Evolutionary conservation across 805 yeast species (phyloP), one percentile per base, ranked within the genome.

Genomic region (Lachancea waltii): DNA sequence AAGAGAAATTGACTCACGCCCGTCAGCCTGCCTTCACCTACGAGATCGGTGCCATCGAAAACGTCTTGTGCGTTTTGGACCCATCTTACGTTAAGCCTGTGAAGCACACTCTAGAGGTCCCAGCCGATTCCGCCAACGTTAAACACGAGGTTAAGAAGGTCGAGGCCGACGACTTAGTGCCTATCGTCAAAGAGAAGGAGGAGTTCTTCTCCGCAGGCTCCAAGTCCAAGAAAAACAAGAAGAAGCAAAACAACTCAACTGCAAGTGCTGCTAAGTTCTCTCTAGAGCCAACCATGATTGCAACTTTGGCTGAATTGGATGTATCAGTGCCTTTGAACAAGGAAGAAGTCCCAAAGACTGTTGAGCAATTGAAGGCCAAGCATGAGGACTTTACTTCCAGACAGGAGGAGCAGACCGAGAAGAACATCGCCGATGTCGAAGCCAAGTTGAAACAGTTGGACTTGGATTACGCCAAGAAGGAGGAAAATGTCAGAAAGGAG

Each of bases 341-440:
- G 46, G 92, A 79, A 13, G 90, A 84, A 38, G 78, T 81, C 48
- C 70, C 81, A 22, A 63, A 64, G 31, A 76, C 90, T 46, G 63
- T 84, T 53, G 77, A 69, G 36, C 68, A 76, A 48, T 76, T 90
- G 64, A 77, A 79, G 69, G 73, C 70, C 51, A 87, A 92, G 62
- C 75, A 85, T 56, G 69, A 67, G 41, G 77, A 77, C 46, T 83
- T 75, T 66, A 67, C 73, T 62, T 69, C 71, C 35, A 78, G 79
- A 64, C 95, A 86, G 68, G 89, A 80, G 43, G 84, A 78, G 41
- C 84, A 79, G 56, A 85, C 97, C 43, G 73, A 78, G 59, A 74
- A 75, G 62, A 81, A 83, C 61, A 70, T 83, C 48, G 84, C 73
- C 53, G 72, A 72, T 47, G 95, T 92, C 35, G 79, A 85, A 67